These are phyloP conservation scores for Fulvia fulva DNA, from an alignment of 2,329 filamentous ascomycete genomes.

Conservation along the genomic window DNA sequence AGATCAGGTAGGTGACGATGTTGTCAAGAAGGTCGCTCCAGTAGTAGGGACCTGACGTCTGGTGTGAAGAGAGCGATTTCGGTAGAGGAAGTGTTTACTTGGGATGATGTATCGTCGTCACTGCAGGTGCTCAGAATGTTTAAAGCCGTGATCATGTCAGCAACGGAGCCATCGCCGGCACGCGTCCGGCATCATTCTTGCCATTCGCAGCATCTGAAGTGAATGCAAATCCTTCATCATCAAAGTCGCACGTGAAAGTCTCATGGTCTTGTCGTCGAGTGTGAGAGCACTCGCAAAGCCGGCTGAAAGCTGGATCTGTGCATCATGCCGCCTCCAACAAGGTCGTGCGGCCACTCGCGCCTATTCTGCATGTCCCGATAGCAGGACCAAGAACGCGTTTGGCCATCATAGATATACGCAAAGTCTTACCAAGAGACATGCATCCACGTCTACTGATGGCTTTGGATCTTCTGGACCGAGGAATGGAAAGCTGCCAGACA, in stretches of 20 bases:
- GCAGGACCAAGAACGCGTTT: background rate
- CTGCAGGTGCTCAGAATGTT: background rate
- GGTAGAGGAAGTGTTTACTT: background rate
- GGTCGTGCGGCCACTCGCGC: background rate
- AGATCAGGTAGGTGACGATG: too few relatives aligned
- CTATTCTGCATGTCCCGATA: conserved; percentile 2
- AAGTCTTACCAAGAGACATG: background rate
- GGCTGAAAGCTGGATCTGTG: conserved; percentile 19
- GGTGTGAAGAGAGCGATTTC: background rate
- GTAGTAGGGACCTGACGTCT: too few relatives aligned
- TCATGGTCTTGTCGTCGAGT: background rate
- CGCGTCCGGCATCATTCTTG: background rate
- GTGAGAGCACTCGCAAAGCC: background rate
- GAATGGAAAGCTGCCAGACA: conserved; percentile 45
- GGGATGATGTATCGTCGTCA: background rate
- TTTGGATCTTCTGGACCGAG: conserved; percentile 4
- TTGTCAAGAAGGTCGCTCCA: too few relatives aligned
- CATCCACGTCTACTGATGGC: conserved; percentile 3
- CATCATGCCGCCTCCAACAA: conserved; percentile 19
- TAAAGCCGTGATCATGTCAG: background rate
- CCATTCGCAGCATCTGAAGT: too few relatives aligned
- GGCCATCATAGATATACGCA: background rate
- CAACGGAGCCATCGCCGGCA: background rate
- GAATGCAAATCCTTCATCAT: background rate
- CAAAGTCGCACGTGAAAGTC: background rate